Evolutionary conservation across 139 green algal genomes (phyloP).

Genomic region (Coccomyxa sp.): DNA sequence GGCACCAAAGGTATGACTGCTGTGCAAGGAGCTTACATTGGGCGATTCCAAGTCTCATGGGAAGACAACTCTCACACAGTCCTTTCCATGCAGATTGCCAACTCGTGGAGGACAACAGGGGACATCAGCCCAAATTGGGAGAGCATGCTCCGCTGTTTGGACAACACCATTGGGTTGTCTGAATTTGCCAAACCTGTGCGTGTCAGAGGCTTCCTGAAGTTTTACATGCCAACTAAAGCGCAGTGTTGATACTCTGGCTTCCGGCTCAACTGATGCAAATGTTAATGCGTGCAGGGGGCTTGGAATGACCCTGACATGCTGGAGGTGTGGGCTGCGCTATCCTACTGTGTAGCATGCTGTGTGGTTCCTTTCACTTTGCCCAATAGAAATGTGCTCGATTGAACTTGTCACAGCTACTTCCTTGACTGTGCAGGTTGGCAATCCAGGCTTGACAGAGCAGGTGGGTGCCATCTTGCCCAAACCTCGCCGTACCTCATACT

Average conservation of each 20-base stretch:
- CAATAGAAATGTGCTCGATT: background rate
- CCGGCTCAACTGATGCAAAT: too few relatives aligned
- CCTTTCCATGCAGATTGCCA: conserved; percentile 24
- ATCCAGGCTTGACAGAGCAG: conserved; percentile 19
- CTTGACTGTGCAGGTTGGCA: conserved; percentile 32
- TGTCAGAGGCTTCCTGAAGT: too few relatives aligned
- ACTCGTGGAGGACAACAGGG: conserved; percentile 37
- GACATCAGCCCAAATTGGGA: conserved; percentile 41
- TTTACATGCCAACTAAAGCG: too few relatives aligned
- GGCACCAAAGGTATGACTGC: conserved; percentile 37
- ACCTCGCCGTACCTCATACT: background rate
- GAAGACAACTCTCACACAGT: background rate
- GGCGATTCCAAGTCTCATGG: background rate
- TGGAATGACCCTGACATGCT: conserved; percentile 76
- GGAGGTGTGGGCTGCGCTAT: conserved; percentile 32
- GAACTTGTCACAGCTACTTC: background rate
- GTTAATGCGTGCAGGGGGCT: background rate
- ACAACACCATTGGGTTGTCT: conserved; percentile 38
- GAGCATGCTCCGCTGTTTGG: conserved; percentile 31
- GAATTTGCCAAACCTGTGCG: conserved; percentile 34
- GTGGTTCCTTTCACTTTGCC: background rate
- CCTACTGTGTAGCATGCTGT: background rate
- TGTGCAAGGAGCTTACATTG: background rate
- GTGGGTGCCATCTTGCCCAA: background rate
- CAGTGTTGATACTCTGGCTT: too few relatives aligned